These are phyloP conservation scores for Pseudopithomyces chartarum DNA, from an alignment of 2,329 filamentous ascomycete genomes.

Conservation along the genomic window DNA sequence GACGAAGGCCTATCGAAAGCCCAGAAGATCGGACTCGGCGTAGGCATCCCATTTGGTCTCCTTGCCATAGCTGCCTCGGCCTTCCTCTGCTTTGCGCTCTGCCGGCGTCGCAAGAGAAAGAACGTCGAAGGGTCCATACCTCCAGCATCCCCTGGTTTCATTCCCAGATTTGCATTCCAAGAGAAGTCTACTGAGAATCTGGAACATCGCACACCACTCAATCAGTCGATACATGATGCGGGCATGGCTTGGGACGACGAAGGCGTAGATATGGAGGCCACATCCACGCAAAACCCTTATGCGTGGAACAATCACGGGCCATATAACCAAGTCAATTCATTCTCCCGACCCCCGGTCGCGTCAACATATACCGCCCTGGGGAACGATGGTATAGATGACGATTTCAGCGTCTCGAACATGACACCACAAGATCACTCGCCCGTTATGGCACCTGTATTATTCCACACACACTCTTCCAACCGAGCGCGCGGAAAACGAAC, in stretches of 20 bases:
- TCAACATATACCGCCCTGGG: neutral
- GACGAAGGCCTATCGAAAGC: slow-evolving; percentile 25
- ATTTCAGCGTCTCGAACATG: slow-evolving; percentile 15
- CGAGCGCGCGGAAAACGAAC: slow-evolving; percentile 38
- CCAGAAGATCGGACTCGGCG: slow-evolving; percentile 41
- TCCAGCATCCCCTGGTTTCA: slow-evolving; percentile 43
- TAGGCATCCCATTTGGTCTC: slow-evolving; percentile 60
- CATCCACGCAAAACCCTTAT: slow-evolving; percentile 11
- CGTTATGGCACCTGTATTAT: slow-evolving; percentile 30
- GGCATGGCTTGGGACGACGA: slow-evolving; percentile 38
- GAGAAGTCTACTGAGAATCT: slow-evolving; percentile 26
- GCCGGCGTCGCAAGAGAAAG: slow-evolving; percentile 29
- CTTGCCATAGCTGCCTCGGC: slow-evolving; percentile 53
- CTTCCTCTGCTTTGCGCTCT: slow-evolving; percentile 32
- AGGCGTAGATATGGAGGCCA: slow-evolving; percentile 21
- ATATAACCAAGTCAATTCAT: neutral
- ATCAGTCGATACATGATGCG: slow-evolving; percentile 15
- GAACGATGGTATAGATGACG: slow-evolving; percentile 3
- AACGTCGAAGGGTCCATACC: slow-evolving; percentile 32
- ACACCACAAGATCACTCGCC: slow-evolving; percentile 24
- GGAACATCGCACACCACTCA: slow-evolving; percentile 29
- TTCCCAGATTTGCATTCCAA: slow-evolving; percentile 42
- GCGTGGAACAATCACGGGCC: neutral
- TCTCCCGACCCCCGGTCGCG: slow-evolving; percentile 6
- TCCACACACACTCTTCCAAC: slow-evolving; percentile 42